Percentiles rank a stretch among this genome's conserved stretches.
phyloP scores from a whole-genome alignment of 768 basidiomycete genomes.

The Pholiota molesta region DNA sequence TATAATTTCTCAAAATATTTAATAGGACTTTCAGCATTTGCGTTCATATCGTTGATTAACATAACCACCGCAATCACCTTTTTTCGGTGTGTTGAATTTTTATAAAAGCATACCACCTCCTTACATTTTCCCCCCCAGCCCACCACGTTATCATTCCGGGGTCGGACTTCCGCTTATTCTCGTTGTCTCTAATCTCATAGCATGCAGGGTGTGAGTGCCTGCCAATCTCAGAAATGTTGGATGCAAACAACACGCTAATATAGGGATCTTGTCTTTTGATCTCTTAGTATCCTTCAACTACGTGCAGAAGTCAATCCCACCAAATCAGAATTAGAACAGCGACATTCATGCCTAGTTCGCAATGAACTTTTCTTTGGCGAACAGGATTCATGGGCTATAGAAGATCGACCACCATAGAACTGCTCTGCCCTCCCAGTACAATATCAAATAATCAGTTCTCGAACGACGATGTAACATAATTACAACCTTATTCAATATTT shows the following conservation, averaged over 20 bases:
- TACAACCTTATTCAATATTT: neutral
- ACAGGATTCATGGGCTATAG: slow-evolving; percentile 10
- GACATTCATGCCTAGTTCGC: slow-evolving; percentile 31
- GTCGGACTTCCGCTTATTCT: slow-evolving; percentile 40
- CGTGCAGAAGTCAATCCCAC: slow-evolving; percentile 38
- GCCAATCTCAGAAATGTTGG: slow-evolving; percentile 19
- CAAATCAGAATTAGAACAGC: slow-evolving; percentile 32
- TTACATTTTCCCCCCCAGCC: slow-evolving; percentile 23
- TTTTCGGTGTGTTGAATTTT: slow-evolving; percentile 31
- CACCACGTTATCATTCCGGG: slow-evolving; percentile 32
- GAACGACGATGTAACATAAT: neutral
- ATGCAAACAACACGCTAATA: slow-evolving; percentile 24
- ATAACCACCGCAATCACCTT: slow-evolving; percentile 31
- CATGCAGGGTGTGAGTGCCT: slow-evolving; percentile 19
- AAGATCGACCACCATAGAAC: slow-evolving; percentile 1
- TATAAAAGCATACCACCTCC: neutral
- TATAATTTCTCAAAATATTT: neutral
- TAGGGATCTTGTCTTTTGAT: slow-evolving; percentile 8
- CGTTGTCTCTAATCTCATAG: slow-evolving; percentile 39
- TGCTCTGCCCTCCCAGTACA: neutral
- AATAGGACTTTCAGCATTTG: slow-evolving; percentile 37
- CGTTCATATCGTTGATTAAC: slow-evolving; percentile 32
- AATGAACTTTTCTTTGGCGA: slow-evolving; percentile 16
- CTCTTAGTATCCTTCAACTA: slow-evolving; percentile 40
- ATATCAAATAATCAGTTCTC: neutral